Evolutionary conservation across 139 green algal genomes (phyloP).

Genomic region (Dunaliella sp.): DNA sequence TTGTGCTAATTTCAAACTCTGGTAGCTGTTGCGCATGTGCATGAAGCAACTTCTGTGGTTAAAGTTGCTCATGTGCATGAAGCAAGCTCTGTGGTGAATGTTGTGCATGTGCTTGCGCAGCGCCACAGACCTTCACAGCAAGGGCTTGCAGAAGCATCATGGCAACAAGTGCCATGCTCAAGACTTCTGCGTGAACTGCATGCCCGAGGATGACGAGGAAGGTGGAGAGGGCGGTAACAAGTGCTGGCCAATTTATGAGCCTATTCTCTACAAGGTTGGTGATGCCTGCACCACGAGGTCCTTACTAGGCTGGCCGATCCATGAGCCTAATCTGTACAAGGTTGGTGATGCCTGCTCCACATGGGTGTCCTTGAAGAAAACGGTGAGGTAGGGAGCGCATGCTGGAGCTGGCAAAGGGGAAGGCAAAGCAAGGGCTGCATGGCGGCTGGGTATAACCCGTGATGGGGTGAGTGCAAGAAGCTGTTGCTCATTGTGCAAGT

Average conservation of each 20-base stretch:
- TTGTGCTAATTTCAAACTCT: too few relatives aligned
- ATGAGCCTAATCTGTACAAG: constrained; percentile 38
- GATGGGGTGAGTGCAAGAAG: too few relatives aligned
- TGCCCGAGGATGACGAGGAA: constrained; percentile 23
- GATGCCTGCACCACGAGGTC: neutral
- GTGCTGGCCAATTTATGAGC: constrained; percentile 44
- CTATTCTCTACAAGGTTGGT: constrained; percentile 38
- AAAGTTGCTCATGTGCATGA: neutral
- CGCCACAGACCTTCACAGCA: constrained; percentile 33
- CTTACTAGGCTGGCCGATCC: constrained; percentile 45
- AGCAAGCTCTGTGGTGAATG: too few relatives aligned
- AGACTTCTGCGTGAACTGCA: constrained; percentile 50
- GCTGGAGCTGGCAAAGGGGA: too few relatives aligned
- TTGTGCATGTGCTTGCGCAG: neutral
- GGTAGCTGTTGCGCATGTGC: neutral
- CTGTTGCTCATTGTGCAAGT: too few relatives aligned
- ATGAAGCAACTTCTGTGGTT: neutral
- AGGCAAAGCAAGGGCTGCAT: too few relatives aligned
- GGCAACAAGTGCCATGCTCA: constrained; percentile 17
- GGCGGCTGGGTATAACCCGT: too few relatives aligned
- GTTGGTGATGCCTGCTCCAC: neutral
- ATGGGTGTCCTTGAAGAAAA: too few relatives aligned
- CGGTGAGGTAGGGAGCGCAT: too few relatives aligned
- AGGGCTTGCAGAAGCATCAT: constrained; percentile 12
- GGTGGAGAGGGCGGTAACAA: constrained; percentile 5